Base-by-base conservation (phyloP, 2,329 filamentous ascomycete genomes). In the Penicillium sp. region DNA sequence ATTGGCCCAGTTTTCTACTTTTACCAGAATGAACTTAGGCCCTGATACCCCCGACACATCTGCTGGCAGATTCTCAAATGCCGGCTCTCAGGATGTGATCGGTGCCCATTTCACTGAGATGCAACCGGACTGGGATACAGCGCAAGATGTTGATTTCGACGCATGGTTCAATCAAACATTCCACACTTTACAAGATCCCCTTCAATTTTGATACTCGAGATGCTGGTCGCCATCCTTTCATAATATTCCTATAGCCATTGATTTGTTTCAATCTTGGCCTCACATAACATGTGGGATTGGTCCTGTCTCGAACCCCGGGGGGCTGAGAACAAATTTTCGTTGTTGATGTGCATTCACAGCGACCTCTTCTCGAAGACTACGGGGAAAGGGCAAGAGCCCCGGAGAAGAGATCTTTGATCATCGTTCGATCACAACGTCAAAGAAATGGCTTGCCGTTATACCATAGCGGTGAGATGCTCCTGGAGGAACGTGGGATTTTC, bases 371-470 rank as follows among this genome's bases (percentile, higher is more conserved):
- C 3, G 23, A 23, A 23, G 23, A 23, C 23, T 5, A 23, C 23
- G 23, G 23, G 3, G 23, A 23, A 23, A 23, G 23, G 5, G 5
- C 23, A 23, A 3, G 23, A 23, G 23, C 23, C n/a, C n/a, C n/a
- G n/a, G n/a, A n/a, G n/a, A n/a, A n/a, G n/a, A n/a, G n/a, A n/a
- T n/a, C n/a, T n/a, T 90, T 6, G 83, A 88, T 14, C 87, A 88
- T 2, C 87, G 88, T 2, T 79, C 84, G 18, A 88, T 85, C 4
- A 91, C 88, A 0, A 84, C 84, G 88, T 90, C 18, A 78, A 79
- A 36, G 87, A n/a, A n/a, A n/a, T n/a, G n/a, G n/a, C 78, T 0
- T 77, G 89, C 34, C 81, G 86, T 23, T 91, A 91, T n/a, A n/a
- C n/a, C n/a, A n/a, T n/a, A n/a, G n/a, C n/a, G n/a, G n/a, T n/a